phyloP scores from a whole-genome alignment of 1,284 basidiomycete species.

The Cerrena zonata region DNA sequence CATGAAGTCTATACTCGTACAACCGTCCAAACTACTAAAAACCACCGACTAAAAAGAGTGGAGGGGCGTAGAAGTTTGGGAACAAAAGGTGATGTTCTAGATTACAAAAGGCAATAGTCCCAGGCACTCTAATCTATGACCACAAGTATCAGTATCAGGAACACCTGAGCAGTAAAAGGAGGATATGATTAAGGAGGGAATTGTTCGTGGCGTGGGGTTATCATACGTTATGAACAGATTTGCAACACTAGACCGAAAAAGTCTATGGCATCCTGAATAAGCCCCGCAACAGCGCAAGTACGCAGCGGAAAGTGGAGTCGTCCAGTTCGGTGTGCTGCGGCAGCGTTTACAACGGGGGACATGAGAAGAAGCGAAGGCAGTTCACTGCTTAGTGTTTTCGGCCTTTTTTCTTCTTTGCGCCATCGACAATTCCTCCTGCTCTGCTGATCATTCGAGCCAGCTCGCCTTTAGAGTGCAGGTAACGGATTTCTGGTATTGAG shows the following conservation, averaged over 20 bases:
- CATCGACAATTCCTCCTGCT: constrained; percentile 55
- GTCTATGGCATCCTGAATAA: too few species aligned
- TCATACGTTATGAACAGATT: too few species aligned
- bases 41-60: not conserved
- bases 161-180: not conserved
- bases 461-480: constrained; percentile 44
- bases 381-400: constrained; percentile 26
- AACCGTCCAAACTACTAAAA: not conserved
- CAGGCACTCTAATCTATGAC: not conserved
- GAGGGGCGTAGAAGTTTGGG: too few species aligned
- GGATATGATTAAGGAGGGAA: not conserved
- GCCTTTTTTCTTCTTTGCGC: constrained; percentile 50
- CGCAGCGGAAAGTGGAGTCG: too few species aligned
- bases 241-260: too few species aligned
- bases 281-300: too few species aligned
- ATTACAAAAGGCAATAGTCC: not conserved
- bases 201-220: not conserved
- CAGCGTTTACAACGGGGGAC: too few species aligned
- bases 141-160: not conserved
- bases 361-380: too few species aligned
- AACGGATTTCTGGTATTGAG: constrained; percentile 50
- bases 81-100: not conserved
- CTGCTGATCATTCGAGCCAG: constrained; percentile 47
- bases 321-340: too few species aligned
- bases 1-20: not conserved